phyloP scores from a whole-genome alignment of 495 filamentous ascomycete species.

The Parachaetomium inaequale region DNA sequence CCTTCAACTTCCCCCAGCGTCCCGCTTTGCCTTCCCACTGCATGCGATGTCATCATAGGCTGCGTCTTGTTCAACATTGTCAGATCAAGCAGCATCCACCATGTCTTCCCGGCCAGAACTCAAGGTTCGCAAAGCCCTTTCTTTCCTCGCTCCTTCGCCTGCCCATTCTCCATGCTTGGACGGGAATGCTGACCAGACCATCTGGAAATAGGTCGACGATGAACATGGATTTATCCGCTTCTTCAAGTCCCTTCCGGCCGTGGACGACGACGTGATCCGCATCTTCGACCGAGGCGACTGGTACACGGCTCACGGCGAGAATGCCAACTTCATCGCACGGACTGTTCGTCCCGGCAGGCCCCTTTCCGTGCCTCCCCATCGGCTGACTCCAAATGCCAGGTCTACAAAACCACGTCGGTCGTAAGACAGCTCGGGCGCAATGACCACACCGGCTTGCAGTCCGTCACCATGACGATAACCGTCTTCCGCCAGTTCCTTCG shows the following conservation, averaged over 20 bases:
- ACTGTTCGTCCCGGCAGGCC: constrained; percentile 49
- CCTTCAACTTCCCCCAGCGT: neutral
- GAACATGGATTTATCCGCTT: constrained; percentile 94
- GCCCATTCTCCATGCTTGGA: neutral
- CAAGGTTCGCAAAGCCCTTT: constrained; percentile 53
- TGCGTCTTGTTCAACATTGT: neutral
- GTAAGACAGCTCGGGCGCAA: constrained; percentile 81
- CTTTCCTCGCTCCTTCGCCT: neutral
- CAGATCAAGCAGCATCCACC: constrained; percentile 17
- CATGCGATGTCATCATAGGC: constrained; percentile 4
- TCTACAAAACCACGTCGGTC: constrained; percentile 97
- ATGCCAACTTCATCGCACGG: constrained; percentile 90
- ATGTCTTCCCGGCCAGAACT: constrained; percentile 93
- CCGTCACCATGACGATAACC: constrained; percentile 88
- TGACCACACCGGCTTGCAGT: constrained; percentile 77
- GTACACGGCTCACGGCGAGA: constrained; percentile 88
- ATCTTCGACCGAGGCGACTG: constrained; percentile 94
- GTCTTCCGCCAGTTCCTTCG: constrained; percentile 95
- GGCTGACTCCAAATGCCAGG: constrained; percentile 39
- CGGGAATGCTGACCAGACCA: constrained; percentile 17
- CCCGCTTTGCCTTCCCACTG: no score
- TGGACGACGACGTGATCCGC: constrained; percentile 70
- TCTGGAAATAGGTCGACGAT: constrained; percentile 71
- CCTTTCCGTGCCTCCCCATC: neutral
- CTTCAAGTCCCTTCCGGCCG: constrained; percentile 72